A percentile compares a stretch with the other conserved stretches of the same genome.
These are phyloP conservation scores for Ichthyophthirius multifiliis DNA, from an alignment of 169 alveolate species.

Conservation along the genomic window DNA sequence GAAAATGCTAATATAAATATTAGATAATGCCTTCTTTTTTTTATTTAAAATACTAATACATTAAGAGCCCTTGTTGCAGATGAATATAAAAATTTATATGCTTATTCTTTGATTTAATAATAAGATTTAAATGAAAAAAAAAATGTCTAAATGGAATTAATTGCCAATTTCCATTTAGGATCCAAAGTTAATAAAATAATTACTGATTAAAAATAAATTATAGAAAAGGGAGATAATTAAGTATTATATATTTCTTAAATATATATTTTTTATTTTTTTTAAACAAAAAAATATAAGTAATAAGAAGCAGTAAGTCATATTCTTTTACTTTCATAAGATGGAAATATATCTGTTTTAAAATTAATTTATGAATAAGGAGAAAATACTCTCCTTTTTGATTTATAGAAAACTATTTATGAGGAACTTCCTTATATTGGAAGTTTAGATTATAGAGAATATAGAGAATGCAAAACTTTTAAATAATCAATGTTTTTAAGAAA, in stretches of 20 bases:
- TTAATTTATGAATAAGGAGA: not conserved
- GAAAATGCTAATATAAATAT: not conserved
- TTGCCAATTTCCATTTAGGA: not conserved
- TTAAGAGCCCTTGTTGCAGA: not conserved
- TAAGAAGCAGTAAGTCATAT: not conserved
- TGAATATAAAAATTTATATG: not conserved
- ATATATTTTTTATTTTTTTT: too few species aligned
- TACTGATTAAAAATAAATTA: not conserved
- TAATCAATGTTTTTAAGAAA: not conserved
- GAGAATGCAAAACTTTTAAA: not conserved
- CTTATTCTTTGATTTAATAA: not conserved
- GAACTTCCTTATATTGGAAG: not conserved
- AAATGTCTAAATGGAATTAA: not conserved
- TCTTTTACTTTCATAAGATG: not conserved
- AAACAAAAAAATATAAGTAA: too few species aligned
- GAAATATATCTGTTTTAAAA: not conserved
- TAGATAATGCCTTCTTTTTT: not conserved
- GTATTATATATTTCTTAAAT: too few species aligned
- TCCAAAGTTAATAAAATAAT: not conserved
- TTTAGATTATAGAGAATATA: not conserved
- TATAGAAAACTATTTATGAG: not conserved
- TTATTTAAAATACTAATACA: not conserved
- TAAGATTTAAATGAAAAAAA: not conserved
- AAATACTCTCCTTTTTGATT: not conserved
- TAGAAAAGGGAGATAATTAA: too few species aligned